Conservation (phyloP, 768 basidiomycete genomes). For the Termitomyces sp. region DNA sequence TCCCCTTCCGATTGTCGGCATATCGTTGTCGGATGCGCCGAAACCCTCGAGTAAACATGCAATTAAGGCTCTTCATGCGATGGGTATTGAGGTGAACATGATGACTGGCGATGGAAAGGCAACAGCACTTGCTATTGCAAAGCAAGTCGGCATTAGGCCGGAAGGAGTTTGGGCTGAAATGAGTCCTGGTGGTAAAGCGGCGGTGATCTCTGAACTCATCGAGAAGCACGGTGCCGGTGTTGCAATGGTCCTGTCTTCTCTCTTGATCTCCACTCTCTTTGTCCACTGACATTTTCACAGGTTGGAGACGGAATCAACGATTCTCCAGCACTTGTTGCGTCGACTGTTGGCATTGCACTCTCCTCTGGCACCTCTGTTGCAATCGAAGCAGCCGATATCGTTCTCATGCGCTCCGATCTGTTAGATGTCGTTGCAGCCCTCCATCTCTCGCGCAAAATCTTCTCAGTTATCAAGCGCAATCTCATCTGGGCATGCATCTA, state of each 20-base stretch:
- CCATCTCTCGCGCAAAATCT: constrained; percentile 85
- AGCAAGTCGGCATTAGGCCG: constrained; percentile 80
- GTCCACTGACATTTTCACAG: constrained; percentile 32
- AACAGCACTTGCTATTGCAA: constrained; percentile 87
- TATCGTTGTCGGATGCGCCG: constrained; percentile 85
- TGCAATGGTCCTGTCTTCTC: constrained; percentile 70
- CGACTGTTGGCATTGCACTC: constrained; percentile 94
- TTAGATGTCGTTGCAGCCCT: constrained; percentile 97
- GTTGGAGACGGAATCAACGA: constrained; percentile 99
- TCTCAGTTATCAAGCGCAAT: constrained; percentile 87
- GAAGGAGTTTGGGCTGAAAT: constrained; percentile 89
- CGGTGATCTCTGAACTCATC: constrained; percentile 77
- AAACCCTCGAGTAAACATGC: constrained; percentile 85
- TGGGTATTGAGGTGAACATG: constrained; percentile 93
- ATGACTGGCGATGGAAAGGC: constrained; percentile 89
- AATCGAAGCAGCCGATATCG: constrained; percentile 96
- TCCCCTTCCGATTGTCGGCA: constrained; percentile 65
- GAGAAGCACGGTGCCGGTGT: constrained; percentile 68
- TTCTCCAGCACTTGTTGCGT: constrained; percentile 93
- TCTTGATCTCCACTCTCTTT: neutral
- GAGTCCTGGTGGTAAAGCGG: constrained; percentile 94
- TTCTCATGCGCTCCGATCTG: constrained; percentile 95
- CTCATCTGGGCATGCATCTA: constrained; percentile 96
- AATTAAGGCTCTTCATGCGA: constrained; percentile 71
- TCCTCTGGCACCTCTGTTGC: constrained; percentile 97